These are phyloP conservation scores for Colletotrichum truncatum DNA, from an alignment of 2,329 filamentous ascomycete genomes.

Conservation along the genomic window DNA sequence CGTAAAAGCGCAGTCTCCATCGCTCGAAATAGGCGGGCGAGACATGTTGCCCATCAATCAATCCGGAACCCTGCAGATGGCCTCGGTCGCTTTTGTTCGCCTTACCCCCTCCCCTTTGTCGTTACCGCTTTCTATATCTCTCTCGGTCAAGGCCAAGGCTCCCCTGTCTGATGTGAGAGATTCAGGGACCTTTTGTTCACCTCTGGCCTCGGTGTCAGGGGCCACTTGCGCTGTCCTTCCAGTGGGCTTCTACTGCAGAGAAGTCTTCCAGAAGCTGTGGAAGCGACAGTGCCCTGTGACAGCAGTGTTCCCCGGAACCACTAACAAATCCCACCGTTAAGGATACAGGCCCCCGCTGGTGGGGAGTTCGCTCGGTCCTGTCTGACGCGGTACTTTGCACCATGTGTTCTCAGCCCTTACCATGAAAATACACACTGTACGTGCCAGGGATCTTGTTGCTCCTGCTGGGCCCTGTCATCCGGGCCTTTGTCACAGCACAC, in stretches of 20 bases:
- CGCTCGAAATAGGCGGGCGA: constrained; percentile 16
- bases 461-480: neutral
- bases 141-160: constrained; percentile 1
- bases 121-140: neutral
- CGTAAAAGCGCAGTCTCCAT: constrained; percentile 12
- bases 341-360: neutral
- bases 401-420: neutral
- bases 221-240: constrained; percentile 13
- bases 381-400: constrained; percentile 3
- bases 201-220: constrained; percentile 9
- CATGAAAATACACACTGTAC: neutral
- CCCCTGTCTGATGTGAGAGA: constrained; percentile 1
- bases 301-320: constrained; percentile 3
- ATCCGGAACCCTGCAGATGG: constrained; percentile 13
- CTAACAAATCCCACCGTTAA: constrained; percentile 4
- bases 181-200: constrained; percentile 25
- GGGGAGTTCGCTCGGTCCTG: neutral
- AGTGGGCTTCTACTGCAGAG: constrained; percentile 13
- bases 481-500: neutral
- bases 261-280: constrained; percentile 30
- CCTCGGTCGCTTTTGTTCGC: constrained; percentile 1
- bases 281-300: constrained; percentile 20
- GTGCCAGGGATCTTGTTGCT: neutral
- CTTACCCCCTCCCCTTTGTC: neutral
- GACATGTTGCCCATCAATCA: constrained; percentile 19